Percentiles rank a stretch among this genome's conserved stretches.
Conservation (phyloP, 1,284 basidiomycete genomes). For the Volvariella volvacea region DNA sequence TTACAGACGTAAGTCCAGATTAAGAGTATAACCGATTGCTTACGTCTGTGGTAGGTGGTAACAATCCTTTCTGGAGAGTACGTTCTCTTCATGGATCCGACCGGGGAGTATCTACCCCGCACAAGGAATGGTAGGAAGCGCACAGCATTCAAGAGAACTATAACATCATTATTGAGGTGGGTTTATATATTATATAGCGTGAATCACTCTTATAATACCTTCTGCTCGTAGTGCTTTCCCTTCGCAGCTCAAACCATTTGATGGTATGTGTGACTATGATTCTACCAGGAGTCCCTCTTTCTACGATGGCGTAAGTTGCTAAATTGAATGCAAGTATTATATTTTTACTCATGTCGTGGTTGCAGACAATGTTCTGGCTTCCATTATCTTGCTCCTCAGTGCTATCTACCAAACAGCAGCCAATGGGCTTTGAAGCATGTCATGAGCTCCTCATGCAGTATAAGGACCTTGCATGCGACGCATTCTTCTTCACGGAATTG, state of each 20-base stretch:
- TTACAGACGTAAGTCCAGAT: conserved; percentile 32
- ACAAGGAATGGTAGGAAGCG: background rate
- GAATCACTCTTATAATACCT: no score
- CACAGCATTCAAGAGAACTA: background rate
- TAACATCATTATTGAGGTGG: background rate
- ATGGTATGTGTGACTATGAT: conserved; percentile 32
- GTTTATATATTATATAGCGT: no score
- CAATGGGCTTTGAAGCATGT: background rate
- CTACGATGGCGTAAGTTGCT: conserved; percentile 27
- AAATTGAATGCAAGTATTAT: background rate
- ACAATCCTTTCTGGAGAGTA: conserved; percentile 35
- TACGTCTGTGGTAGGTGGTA: conserved; percentile 24
- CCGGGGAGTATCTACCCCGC: conserved; percentile 22
- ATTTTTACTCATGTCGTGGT: conserved; percentile 1
- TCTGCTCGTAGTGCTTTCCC: conserved; percentile 30
- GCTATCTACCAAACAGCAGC: conserved; percentile 2
- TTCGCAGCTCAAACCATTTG: conserved; percentile 31
- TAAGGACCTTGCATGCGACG: conserved; percentile 17
- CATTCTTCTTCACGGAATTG: conserved; percentile 24
- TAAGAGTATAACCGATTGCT: background rate
- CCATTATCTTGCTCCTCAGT: conserved; percentile 25
- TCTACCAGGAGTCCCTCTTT: background rate
- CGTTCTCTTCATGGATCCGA: conserved; percentile 40
- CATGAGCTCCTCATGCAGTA: conserved; percentile 17
- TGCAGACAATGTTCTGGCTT: conserved; percentile 42